Conservation (phyloP, 1,139 yeast species). For the Candida glucosophila region DNA sequence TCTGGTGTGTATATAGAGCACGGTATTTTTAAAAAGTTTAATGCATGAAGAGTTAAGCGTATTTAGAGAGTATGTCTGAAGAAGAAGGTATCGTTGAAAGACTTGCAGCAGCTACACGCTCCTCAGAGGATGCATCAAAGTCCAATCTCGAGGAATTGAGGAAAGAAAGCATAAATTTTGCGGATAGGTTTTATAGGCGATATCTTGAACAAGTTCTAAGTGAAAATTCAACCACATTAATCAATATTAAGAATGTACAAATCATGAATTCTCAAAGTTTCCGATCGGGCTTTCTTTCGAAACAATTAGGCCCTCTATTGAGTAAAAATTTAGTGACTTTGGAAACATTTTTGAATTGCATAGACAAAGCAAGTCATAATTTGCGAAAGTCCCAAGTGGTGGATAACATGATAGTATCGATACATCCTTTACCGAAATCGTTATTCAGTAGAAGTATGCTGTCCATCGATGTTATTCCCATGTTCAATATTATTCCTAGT, state of each 20-base stretch:
- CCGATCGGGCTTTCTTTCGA: conserved; percentile 41
- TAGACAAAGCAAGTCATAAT: conserved; percentile 37
- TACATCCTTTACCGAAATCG: conserved; percentile 22
- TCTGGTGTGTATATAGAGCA: no score
- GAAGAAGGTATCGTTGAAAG: no score
- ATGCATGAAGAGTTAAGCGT: no score
- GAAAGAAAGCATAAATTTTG: conserved; percentile 22
- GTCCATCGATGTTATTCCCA: conserved; percentile 42
- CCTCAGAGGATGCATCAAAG: no score
- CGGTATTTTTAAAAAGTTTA: no score
- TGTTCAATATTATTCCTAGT: conserved; percentile 50
- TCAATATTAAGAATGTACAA: conserved; percentile 39
- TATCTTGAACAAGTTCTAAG: conserved; percentile 33
- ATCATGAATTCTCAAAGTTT: conserved; percentile 46
- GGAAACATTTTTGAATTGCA: conserved; percentile 22
- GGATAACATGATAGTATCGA: conserved; percentile 32
- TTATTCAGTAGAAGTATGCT: conserved; percentile 7
- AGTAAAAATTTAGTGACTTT: conserved; percentile 24
- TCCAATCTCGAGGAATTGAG: conserved; percentile 21
- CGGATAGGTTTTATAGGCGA: conserved; percentile 30
- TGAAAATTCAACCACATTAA: conserved; percentile 36
- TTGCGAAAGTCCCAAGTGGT: conserved; percentile 37
- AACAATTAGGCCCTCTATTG: conserved; percentile 50
- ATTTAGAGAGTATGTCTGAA: no score
- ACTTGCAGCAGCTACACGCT: no score